A percentile compares a stretch with the other conserved stretches of the same genome.
Conservation (phyloP, 2,329 filamentous ascomycete genomes). For the Cercospora beticola region DNA sequence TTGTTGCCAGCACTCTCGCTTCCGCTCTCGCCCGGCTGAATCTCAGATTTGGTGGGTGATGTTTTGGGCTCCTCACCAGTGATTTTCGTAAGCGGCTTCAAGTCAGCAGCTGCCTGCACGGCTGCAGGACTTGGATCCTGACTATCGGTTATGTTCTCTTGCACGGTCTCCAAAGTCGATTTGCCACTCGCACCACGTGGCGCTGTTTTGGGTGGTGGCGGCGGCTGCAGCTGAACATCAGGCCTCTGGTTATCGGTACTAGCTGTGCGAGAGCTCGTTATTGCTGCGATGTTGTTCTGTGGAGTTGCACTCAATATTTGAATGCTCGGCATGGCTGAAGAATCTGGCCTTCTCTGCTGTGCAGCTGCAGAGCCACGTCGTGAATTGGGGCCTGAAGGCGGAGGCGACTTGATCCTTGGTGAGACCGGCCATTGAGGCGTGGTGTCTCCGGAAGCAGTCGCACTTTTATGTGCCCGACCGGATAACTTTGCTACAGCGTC, state of each 20-base stretch:
- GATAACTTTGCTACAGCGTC: slow-evolving; percentile 64
- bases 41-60: slow-evolving; percentile 33
- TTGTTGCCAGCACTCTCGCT: slow-evolving; percentile 65
- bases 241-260: slow-evolving; percentile 29
- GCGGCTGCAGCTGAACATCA: slow-evolving; percentile 40
- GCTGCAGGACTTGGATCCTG: slow-evolving; percentile 68
- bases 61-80: slow-evolving; percentile 33
- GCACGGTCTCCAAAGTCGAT: slow-evolving; percentile 79
- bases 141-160: slow-evolving; percentile 45
- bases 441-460: slow-evolving; percentile 45
- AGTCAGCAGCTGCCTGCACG: slow-evolving; percentile 33
- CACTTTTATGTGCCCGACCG: slow-evolving; percentile 60
- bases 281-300: slow-evolving; percentile 36
- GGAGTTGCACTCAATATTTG: slow-evolving; percentile 49
- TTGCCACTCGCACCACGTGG: slow-evolving; percentile 41
- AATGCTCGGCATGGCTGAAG: slow-evolving; percentile 44
- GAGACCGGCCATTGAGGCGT: slow-evolving; percentile 74
- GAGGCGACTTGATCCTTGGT: slow-evolving; percentile 71
- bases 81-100: slow-evolving; percentile 34
- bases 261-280: slow-evolving; percentile 18
- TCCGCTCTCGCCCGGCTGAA: slow-evolving; percentile 54
- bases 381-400: slow-evolving; percentile 54
- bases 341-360: slow-evolving; percentile 40
- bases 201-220: slow-evolving; percentile 41
- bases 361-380: slow-evolving; percentile 43